Evolutionary conservation across 345 rosid genomes (phyloP), one percentile per base, ranked within the genome.

Genomic region (Carallia pectinifolia): DNA sequence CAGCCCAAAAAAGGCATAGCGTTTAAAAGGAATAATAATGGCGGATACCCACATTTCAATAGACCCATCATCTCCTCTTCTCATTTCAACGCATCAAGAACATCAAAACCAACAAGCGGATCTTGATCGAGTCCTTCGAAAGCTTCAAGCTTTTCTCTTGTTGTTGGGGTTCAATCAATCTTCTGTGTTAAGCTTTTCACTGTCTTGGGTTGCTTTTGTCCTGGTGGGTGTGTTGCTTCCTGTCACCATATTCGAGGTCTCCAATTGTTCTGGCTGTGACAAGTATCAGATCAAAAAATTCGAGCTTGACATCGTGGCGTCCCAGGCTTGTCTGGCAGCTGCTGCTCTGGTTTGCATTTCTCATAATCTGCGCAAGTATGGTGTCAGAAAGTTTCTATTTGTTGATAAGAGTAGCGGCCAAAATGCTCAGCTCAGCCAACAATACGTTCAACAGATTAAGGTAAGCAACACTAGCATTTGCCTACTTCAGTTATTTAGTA

Each of bases 321-420:
- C 93, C 2, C 97, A 93, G 74, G 89, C 97, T 8, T 83, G 88
- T 74, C 72, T 91, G 29, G 97, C 94, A 8, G 96, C 85, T 30
- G 89, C 88, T 30, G 89, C 98, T 62, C 58, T 93, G 80, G 78
- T 85, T 53, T 93, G 98, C 61, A 59, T 91, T 29, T 85, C 98
- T 7, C 88, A 84, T 78, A 89, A 89, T 77, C 76, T 93, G 38
- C 76, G 97, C n/a, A 90, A 93, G 78, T 85, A 91, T 70, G 89
- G 96, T 64, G 73, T 88, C 40, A 71, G 88, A 62, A 89, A 78
- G 82, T 91, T 93, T 62, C 76, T 93, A 37, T 91, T 93, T 17
- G 92, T 91, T 36, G 98, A 91, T 80, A 87, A 90, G 9, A 81
- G 71, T 40, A 74, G 83, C 60, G 90, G 90, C 7, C 88, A 81